Base-by-base conservation (phyloP, 139 green algal species). In the Ettlia oleoabundans region DNA sequence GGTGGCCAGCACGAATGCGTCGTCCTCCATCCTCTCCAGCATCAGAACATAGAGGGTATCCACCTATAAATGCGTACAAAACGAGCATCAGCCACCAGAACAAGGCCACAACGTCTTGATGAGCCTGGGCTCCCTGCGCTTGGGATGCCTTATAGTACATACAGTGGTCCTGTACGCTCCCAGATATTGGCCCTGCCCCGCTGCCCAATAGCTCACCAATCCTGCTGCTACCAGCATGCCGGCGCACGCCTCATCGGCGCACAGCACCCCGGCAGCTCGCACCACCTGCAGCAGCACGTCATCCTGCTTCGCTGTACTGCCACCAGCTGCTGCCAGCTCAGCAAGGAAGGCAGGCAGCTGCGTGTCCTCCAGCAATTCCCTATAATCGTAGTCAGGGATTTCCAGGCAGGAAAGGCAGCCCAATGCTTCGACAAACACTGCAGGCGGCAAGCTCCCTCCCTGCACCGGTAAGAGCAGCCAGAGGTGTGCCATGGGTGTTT, bases 1-100 rank as follows among this genome's bases (percentile, higher is more conserved):
- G 47, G 87, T 87, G 83, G 91, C 92, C 80, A 98, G 81, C 76
- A 96, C 92, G 85, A 96, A 93, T 85, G 96, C 93, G 40, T 98
- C 91, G 42, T 97, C 92, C 33, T 95, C 90, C 87, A 94, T 93
- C 85, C 94, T 94, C 33, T 91, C 87, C 21, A 71, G 78, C 85
- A 95, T 90, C 38, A 92, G 61, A 0, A 76, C 61, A 64, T 92
- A 88, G 73, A 94, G 85, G 62, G 84, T 84, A 53, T 84, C 81
- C 32, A 92, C 90, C 87, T 92, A 81, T 42, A 38, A 6, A 33
- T 40, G 58, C 33, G 47, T 22, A 65, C 47, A 15, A 15, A 15
- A 58, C 10, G 15, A 15, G 47, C 47, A 58, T 15, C 47, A 24
- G 13, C 47, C 47, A 58, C 47, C n/a, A n/a, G n/a, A 58, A 10